Conservation (phyloP, 257 asterid species). For the Rubia yunnanensis region DNA sequence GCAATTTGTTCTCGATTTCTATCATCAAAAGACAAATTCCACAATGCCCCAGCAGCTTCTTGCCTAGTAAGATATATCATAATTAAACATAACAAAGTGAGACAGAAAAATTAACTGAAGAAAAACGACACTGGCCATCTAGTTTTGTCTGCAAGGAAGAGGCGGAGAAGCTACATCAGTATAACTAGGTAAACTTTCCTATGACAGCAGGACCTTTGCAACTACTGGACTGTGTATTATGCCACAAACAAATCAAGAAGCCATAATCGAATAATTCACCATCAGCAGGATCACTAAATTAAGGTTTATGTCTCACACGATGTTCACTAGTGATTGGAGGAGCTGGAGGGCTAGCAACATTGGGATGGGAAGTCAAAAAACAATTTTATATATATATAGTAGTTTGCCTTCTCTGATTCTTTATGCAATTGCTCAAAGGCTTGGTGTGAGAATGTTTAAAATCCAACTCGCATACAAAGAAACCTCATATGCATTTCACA, state of each 20-base stretch:
- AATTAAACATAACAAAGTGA: background rate
- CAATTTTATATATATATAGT: too few species aligned
- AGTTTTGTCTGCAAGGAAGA: background rate
- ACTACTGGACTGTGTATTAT: background rate
- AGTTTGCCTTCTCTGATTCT: background rate
- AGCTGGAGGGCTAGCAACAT: background rate
- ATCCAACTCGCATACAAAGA: background rate
- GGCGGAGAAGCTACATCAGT: background rate
- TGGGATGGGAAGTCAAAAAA: background rate
- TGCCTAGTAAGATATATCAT: slow-evolving; percentile 39
- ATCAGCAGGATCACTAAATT: background rate
- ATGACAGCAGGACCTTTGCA: background rate
- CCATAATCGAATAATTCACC: background rate
- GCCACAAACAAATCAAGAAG: background rate
- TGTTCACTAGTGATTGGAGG: background rate
- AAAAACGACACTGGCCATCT: background rate
- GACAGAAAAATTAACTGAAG: background rate
- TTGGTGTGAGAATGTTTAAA: background rate
- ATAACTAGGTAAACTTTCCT: background rate
- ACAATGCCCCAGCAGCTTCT: slow-evolving; percentile 96
- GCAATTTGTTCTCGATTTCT: slow-evolving; percentile 89
- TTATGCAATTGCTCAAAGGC: background rate
- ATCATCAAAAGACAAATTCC: slow-evolving; percentile 88
- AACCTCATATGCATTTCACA: background rate
- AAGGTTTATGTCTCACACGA: background rate